phyloP scores from a whole-genome alignment of 2,329 filamentous ascomycete genomes.

The Fusarium nurragi region DNA sequence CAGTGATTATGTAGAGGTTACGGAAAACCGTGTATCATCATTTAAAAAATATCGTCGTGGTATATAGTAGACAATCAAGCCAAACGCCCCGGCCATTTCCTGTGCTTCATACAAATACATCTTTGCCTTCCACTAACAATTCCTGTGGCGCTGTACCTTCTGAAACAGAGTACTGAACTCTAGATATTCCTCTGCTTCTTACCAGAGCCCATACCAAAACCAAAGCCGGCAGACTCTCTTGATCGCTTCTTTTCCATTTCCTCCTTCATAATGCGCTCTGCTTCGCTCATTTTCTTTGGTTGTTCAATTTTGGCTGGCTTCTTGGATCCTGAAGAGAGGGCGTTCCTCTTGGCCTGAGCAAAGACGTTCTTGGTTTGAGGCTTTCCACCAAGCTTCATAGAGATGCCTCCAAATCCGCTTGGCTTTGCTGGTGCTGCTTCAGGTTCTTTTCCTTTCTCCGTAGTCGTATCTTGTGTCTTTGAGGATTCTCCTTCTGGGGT shows the following conservation, averaged over 20 bases:
- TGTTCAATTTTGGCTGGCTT: slow-evolving; percentile 67
- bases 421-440: slow-evolving; percentile 46
- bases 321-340: slow-evolving; percentile 67
- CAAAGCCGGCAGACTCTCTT: slow-evolving; percentile 58
- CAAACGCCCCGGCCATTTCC: slow-evolving; percentile 30
- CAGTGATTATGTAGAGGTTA: slow-evolving; percentile 23
- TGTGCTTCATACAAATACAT: neutral
- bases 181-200: slow-evolving; percentile 62
- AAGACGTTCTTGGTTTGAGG: slow-evolving; percentile 83
- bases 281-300: slow-evolving; percentile 87
- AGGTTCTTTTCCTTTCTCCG: slow-evolving; percentile 15
- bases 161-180: neutral
- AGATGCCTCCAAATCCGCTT: slow-evolving; percentile 55
- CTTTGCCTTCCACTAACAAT: neutral
- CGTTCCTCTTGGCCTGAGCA: slow-evolving; percentile 72
- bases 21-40: slow-evolving; percentile 11
- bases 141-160: neutral
- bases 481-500: slow-evolving; percentile 8
- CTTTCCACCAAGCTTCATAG: slow-evolving; percentile 72
- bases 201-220: slow-evolving; percentile 56
- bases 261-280: slow-evolving; percentile 88
- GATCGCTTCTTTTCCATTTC: slow-evolving; percentile 77
- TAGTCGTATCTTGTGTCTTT: slow-evolving; percentile 4
- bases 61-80: slow-evolving; percentile 42
- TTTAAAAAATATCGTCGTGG: slow-evolving; percentile 40